phyloP scores from a whole-genome alignment of 1,284 basidiomycete genomes.

The Coniophora puteana region DNA sequence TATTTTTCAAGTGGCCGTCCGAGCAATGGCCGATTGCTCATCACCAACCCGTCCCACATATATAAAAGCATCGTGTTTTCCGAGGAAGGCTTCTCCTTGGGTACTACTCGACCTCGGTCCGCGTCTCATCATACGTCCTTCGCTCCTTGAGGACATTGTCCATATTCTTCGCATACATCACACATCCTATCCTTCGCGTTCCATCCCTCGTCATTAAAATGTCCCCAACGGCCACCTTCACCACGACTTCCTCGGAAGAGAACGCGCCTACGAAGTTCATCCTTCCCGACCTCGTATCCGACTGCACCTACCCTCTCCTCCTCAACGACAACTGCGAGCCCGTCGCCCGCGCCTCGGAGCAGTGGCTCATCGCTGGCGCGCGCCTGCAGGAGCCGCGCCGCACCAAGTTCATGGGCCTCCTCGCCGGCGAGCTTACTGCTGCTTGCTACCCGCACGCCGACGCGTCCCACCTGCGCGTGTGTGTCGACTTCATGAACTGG shows the following conservation, averaged over 20 bases:
- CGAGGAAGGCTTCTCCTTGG: too few relatives aligned
- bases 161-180: conserved; percentile 16
- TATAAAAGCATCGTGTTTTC: too few relatives aligned
- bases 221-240: conserved; percentile 22
- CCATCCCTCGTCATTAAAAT: conserved; percentile 12
- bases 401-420: conserved; percentile 50
- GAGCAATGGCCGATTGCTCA: too few relatives aligned
- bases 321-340: conserved; percentile 53
- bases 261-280: conserved; percentile 37
- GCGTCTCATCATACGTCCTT: too few relatives aligned
- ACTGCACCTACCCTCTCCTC: conserved; percentile 52
- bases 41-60: too few relatives aligned
- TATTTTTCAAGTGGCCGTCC: too few relatives aligned
- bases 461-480: conserved; percentile 54
- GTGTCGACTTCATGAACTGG: conserved; percentile 58
- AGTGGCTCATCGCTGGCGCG: conserved; percentile 52
- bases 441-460: conserved; percentile 56
- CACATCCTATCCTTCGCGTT: background rate
- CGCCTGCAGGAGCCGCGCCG: conserved; percentile 50
- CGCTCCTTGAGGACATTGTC: too few relatives aligned
- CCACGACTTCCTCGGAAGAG: background rate
- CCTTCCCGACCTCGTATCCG: conserved; percentile 61
- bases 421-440: conserved; percentile 65
- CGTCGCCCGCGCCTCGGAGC: conserved; percentile 50
- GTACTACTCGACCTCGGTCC: too few relatives aligned